Conservation (phyloP, 2,329 filamentous ascomycete genomes). For the Fusarium nodosum region DNA sequence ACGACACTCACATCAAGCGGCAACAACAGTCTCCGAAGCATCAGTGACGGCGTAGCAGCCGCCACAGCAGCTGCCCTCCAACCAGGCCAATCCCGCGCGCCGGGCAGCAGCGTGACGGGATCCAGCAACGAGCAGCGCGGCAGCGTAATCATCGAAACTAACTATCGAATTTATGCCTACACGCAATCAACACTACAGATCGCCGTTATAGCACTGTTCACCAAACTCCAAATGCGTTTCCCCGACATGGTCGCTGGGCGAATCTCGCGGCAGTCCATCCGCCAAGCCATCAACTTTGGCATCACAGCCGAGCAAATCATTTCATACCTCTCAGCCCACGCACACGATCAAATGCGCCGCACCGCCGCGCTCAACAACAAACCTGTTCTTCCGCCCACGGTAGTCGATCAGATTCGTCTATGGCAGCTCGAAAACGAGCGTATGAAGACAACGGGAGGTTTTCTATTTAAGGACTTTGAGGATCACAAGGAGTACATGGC, state of each 20-base stretch:
- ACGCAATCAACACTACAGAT: constrained; percentile 95
- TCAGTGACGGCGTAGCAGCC: constrained; percentile 76
- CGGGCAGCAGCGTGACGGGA: constrained; percentile 52
- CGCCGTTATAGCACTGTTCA: constrained; percentile 91
- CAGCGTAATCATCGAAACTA: constrained; percentile 96
- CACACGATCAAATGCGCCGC: constrained; percentile 92
- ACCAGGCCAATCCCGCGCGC: constrained; percentile 55
- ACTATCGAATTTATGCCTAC: constrained; percentile 97
- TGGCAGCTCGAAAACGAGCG: constrained; percentile 98
- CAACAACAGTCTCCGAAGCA: constrained; percentile 78
- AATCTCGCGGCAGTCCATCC: constrained; percentile 88
- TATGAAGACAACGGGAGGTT: constrained; percentile 86
- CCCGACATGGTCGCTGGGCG: constrained; percentile 94
- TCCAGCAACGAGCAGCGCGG: constrained; percentile 69
- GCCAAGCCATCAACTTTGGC: constrained; percentile 86
- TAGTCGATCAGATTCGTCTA: constrained; percentile 95
- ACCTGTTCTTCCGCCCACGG: constrained; percentile 90
- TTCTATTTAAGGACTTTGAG: constrained; percentile 90
- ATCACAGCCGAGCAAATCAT: constrained; percentile 98
- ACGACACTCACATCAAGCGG: constrained; percentile 89
- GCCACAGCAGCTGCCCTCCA: constrained; percentile 65
- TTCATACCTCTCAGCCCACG: constrained; percentile 89
- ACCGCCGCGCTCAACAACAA: constrained; percentile 68
- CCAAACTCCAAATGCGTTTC: constrained; percentile 88
- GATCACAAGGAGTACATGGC: constrained; percentile 77